Conservation (phyloP, 306 rosid genomes). For the Castanea crenata region DNA sequence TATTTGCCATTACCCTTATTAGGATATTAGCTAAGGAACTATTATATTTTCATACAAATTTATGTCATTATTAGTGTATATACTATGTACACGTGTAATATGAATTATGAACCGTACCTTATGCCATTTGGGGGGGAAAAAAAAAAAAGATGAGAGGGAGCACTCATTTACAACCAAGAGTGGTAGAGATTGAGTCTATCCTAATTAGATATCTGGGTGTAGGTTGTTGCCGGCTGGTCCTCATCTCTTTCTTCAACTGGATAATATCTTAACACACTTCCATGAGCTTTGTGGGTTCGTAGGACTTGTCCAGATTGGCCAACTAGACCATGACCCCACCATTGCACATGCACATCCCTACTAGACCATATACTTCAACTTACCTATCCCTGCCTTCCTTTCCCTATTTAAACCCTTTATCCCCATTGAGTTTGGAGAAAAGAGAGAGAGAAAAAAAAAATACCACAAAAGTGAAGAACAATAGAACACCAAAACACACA, state of each 20-base stretch:
- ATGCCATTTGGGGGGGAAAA: not conserved
- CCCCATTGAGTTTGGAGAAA: conserved; percentile 19
- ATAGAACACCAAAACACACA: not conserved
- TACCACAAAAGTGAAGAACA: not conserved
- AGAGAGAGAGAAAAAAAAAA: not conserved
- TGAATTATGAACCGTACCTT: conserved; percentile 19
- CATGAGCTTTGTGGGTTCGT: conserved; percentile 49
- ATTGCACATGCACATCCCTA: conserved; percentile 63
- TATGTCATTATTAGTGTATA: no score
- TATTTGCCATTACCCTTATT: no score
- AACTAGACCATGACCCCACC: conserved; percentile 64
- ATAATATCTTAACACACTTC: conserved; percentile 52
- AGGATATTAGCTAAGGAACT: no score
- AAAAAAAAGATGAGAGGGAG: conserved; percentile 29
- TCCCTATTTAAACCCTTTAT: conserved; percentile 34
- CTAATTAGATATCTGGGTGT: conserved; percentile 51
- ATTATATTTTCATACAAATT: no score
- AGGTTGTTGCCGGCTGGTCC: conserved; percentile 54
- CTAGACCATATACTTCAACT: conserved; percentile 25
- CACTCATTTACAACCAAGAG: conserved; percentile 30
- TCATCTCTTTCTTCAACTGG: conserved; percentile 43
- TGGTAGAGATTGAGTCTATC: conserved; percentile 37
- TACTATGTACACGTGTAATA: not conserved
- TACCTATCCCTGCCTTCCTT: conserved; percentile 13
- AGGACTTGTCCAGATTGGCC: conserved; percentile 60